A percentile compares a stretch with the other conserved stretches of the same genome.
phyloP scores from a whole-genome alignment of 306 rosid species.

The Prunus fruticosa region DNA sequence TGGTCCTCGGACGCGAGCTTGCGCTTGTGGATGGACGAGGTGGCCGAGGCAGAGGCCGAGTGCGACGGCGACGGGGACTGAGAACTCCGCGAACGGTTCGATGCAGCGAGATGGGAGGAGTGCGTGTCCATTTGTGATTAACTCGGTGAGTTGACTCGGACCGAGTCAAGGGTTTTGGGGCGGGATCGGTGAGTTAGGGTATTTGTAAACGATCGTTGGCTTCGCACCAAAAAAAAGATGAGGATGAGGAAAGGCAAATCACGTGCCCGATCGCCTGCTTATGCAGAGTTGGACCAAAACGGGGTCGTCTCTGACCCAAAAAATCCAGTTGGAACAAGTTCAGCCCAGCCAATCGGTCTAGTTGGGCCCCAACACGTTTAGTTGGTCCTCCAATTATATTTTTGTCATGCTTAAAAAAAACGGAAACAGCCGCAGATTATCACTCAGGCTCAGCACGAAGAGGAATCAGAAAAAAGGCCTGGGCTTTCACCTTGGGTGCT shows the following conservation, averaged over 20 bases:
- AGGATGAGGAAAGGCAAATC: background rate
- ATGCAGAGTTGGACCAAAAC: background rate
- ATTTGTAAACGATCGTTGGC: too few relatives aligned
- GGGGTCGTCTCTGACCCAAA: background rate
- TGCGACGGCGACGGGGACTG: conserved; percentile 96
- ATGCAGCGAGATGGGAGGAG: conserved; percentile 66
- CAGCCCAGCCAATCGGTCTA: background rate
- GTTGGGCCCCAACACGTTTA: too few relatives aligned
- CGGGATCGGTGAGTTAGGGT: background rate
- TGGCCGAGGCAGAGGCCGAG: conserved; percentile 92
- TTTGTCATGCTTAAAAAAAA: too few relatives aligned
- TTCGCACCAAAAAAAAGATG: background rate
- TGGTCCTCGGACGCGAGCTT: conserved; percentile 75
- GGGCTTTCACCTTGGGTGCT: too few relatives aligned
- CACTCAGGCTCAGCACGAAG: too few relatives aligned
- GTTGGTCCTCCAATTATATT: too few relatives aligned
- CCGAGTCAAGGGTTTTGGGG: conserved; percentile 6
- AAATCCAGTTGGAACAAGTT: background rate
- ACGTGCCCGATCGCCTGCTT: background rate
- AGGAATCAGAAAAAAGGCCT: too few relatives aligned
- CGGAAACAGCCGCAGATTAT: too few relatives aligned
- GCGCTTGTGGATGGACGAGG: conserved; percentile 89
- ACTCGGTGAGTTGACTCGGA: conserved; percentile 10
- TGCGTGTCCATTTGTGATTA: conserved; percentile 58
- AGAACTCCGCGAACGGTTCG: conserved; percentile 84